Conservation (phyloP, 2,329 filamentous ascomycete species). For the Aspergillus nomiae region DNA sequence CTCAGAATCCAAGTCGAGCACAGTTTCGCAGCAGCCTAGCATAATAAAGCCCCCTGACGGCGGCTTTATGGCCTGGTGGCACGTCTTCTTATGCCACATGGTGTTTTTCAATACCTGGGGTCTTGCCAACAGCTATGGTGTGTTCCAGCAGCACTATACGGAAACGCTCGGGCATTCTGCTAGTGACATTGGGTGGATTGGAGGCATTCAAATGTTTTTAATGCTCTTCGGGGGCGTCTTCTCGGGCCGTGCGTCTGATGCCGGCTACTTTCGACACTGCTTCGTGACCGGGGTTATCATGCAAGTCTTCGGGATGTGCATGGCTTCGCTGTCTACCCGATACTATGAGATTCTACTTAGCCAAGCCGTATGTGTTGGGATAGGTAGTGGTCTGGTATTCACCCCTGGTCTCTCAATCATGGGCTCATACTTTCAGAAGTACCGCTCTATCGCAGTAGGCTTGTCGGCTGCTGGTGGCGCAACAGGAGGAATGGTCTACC, state of each 20-base stretch:
- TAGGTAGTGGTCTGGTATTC: neutral
- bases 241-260: neutral
- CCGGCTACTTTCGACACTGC: neutral
- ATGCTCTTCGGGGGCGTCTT: neutral
- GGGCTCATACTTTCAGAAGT: neutral
- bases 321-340: neutral
- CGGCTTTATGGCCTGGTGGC: neutral
- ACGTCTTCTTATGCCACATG: neutral
- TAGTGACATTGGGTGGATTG: neutral
- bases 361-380: neutral
- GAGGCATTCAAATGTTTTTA: neutral
- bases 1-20: too few species aligned
- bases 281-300: neutral
- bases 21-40: too few species aligned
- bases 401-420: neutral
- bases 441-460: neutral
- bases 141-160: neutral
- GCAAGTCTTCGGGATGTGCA: neutral
- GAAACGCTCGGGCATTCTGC: neutral
- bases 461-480: neutral
- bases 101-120: neutral
- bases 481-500: neutral
- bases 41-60: neutral
- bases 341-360: neutral
- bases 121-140: neutral